Evolutionary conservation across 2,329 filamentous ascomycete genomes (phyloP), one percentile per base, ranked within the genome.

Genomic region (Fusarium pseudograminearum): DNA sequence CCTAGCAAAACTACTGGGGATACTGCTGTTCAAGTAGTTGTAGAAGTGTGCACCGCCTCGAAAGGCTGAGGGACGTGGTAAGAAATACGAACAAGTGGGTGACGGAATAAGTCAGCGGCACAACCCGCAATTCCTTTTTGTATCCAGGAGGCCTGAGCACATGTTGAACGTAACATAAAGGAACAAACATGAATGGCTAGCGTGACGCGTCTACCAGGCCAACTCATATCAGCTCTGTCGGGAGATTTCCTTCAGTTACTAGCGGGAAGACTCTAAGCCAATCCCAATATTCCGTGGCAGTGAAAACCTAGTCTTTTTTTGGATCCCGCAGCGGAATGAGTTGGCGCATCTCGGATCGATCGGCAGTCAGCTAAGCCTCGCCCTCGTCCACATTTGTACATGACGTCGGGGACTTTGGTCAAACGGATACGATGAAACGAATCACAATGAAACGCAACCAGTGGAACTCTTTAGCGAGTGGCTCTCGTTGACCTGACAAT

Each of bases 321-420:
- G 38, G 9, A 24, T 10, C 28, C 26, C 20, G 12, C 22, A 26
- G 42, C 18, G 18, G 26, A 15, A 20, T 30, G 18, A 20, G 5
- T 1, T 10, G 41, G 47, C 41, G 16, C n/a, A 36, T 33, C 12
- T 50, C 53, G 53, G 53, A 48, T 48, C 53, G 22, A 33, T 28
- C 53, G 53, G 53, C 53, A 50, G n/a, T 22, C 28, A n/a, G 30
- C 53, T 48, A 36, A 56, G 53, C 53, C 53, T 16, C 28, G 28
- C 28, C 28, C 11, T 6, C 53, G 24, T 26, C 24, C 14, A 14
- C n/a, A 33, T 45, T 54, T 7, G 14, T 3, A 7, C 16, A 56
- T 56, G 53, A 56, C 53, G 53, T 56, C 18, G 7, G 5, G 22
- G 4, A 18, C 9, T 48, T 24, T 16, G 14, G 24, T 28, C 28